Evolutionary conservation across 176 grass and related monocot genomes (phyloP).

Genomic region (Eragrostis nindensis): DNA sequence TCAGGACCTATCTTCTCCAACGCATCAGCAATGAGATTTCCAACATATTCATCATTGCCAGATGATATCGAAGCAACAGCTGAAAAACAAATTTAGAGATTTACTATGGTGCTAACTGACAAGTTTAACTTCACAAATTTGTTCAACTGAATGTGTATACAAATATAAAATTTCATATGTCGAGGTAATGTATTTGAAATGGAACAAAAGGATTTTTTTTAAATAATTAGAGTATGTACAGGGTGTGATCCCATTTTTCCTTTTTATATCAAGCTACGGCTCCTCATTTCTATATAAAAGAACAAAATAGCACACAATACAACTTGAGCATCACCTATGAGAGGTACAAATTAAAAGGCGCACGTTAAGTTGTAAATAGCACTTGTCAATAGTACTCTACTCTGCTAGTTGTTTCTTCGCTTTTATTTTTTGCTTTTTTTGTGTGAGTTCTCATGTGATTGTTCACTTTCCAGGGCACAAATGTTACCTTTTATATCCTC

Average conservation of each 20-base stretch:
- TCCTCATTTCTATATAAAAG: neutral
- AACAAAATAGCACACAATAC: neutral
- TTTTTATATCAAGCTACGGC: too few relatives aligned
- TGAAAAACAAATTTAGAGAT: slow-evolving; percentile 49
- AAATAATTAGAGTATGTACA: too few relatives aligned
- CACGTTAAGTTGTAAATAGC: neutral
- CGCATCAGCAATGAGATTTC: slow-evolving; percentile 85
- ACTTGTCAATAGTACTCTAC: neutral
- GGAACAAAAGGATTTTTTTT: too few relatives aligned
- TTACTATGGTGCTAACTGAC: neutral
- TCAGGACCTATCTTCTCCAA: slow-evolving; percentile 89
- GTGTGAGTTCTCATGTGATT: neutral
- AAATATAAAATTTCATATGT: neutral
- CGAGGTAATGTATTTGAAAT: neutral
- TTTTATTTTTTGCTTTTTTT: too few relatives aligned
- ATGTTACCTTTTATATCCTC: slow-evolving; percentile 84
- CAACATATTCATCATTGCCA: slow-evolving; percentile 92
- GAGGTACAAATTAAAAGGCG: neutral
- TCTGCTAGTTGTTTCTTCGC: neutral
- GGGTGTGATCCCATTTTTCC: too few relatives aligned
- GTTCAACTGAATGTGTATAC: neutral
- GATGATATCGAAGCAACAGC: slow-evolving; percentile 86
- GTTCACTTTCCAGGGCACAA: slow-evolving; percentile 25
- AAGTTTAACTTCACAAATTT: neutral
- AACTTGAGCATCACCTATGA: neutral